Base-by-base conservation (phyloP, 352 stramenopile genomes). In the Poterioochromonas sp. region DNA sequence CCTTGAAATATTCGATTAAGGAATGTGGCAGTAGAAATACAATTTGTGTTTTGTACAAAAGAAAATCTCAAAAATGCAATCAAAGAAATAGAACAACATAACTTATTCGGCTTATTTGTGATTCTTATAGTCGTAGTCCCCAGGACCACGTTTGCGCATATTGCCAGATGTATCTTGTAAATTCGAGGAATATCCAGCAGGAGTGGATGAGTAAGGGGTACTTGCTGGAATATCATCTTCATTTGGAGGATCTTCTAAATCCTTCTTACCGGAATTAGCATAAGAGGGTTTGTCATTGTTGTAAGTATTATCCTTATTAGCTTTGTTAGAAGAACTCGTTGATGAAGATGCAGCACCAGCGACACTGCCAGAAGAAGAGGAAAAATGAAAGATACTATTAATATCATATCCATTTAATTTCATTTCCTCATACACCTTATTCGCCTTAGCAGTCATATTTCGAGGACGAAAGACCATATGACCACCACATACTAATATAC, bases 401-500 rank as follows among this genome's bases (percentile, higher is more conserved):
- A 58, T 26, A 26, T 58, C 26, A n/a, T 22, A 41, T 29, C 62
- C 62, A 47, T 41, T 47, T 20, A 74, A 39, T 37, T 74, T 74
- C 65, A 35, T 18, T 39, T 74, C 65, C 32, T 74, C 65, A 54
- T 74, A 74, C 3, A 40, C 8, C 2, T 39, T 2, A 54, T 74
- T 74, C 11, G 20, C 37, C 32, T 74, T 51, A 22, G 65, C 49
- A 39, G 39, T 26, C 0, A 74, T 37, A 39, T 35, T 74, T 39
- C 65, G 5, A 29, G 65, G 65, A 34, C 65, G 12, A n/a, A 74
- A 74, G 11, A 74, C 12, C 65, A 74, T 58, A 39, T 74, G 65
- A 11, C 49, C 1, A 37, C 3, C 5, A 54, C 37, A 51, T 15
- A 74, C 3, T 32, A 74, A 58, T 15, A 74, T 35, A 37, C 39